Percentiles rank a stretch among this genome's conserved stretches.
phyloP scores from a whole-genome alignment of 192 early-diverging fungal genomes.

The Entophlyctis luteolus region DNA sequence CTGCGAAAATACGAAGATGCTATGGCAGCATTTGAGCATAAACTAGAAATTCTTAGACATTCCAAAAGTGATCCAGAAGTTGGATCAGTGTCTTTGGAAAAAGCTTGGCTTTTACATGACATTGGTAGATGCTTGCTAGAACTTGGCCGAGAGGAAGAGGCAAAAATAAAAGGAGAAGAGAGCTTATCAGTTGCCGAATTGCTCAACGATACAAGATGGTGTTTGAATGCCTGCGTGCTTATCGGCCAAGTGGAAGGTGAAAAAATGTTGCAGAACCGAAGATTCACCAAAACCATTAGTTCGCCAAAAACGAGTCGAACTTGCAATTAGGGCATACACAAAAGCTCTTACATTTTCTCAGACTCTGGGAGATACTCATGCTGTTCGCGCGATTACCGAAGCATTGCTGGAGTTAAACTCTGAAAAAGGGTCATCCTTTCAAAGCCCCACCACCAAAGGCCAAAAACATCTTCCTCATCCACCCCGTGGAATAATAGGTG shows the following conservation, averaged over 20 bases:
- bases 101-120: conserved; percentile 29
- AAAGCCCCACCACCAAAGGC: too few species aligned
- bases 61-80: not conserved
- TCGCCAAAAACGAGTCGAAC: not conserved
- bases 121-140: conserved; percentile 32
- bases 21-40: conserved; percentile 22
- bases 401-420: conserved; percentile 16
- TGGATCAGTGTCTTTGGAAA: conserved; percentile 1
- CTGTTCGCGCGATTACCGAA: conserved; percentile 8
- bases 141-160: conserved; percentile 7
- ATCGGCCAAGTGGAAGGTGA: conserved; percentile 28
- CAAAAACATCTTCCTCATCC: too few species aligned
- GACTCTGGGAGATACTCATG: conserved; percentile 7
- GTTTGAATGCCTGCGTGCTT: conserved; percentile 25
- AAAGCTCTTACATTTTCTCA: conserved; percentile 14
- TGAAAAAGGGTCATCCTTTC: too few species aligned
- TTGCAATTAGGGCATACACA: conserved; percentile 4
- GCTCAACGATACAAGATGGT: conserved; percentile 21
- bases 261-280: not conserved
- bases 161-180: conserved; percentile 6
- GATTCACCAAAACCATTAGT: not conserved
- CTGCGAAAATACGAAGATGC: conserved; percentile 21
- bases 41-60: not conserved
- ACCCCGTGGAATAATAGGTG: too few species aligned
- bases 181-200: conserved; percentile 1